Evolutionary conservation across 1,139 yeast genomes (phyloP), one percentile per base, ranked within the genome.

Genomic region (Magnusiomyces magnusii): DNA sequence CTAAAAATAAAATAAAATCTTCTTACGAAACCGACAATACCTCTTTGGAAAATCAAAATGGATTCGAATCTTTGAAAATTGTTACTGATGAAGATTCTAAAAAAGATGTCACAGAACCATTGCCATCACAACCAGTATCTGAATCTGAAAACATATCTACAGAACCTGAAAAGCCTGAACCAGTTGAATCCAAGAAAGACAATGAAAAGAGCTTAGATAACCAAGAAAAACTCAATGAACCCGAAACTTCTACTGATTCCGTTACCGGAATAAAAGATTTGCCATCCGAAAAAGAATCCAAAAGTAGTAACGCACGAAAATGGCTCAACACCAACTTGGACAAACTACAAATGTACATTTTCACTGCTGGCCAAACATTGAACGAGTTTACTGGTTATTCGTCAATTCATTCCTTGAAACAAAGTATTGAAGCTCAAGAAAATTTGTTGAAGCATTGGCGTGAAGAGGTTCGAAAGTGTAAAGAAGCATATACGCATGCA

Each of bases 331-430:
- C 72, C 23, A 82, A 82, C 66, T 75, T 87, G 62, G 88, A 84
- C 63, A 81, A 86, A 9, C 70, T 87, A 41, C 91, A 84, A 65
- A 83, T 81, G 28, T 80, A 90, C 0, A 75, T 87, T 1, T 80
- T 85, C 62, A 80, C 85, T 0, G 92, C 93, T 0, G 85, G 95
- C 0, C 78, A 83, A 60, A 82, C 92, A 0, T 75, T 93, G 52
- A 95, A 95, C 69, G 97, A 92, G 67, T 85, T 91, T 13, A 93
- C 99, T 0, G 99, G 99, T 0, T 95, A 95, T 71, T 80, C 93
- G 0, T 79, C 86, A 15, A 89, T 95, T 60, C 96, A 89, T 67
- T 76, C 78, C 61, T 74, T 93, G 66, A 87, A 90, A 72, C 71
- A 76, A 47, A 73, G 81, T 0, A 90, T 90, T 31, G 84, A 81